Base-by-base conservation (phyloP, 768 basidiomycete species). In the Suillus weaverae region DNA sequence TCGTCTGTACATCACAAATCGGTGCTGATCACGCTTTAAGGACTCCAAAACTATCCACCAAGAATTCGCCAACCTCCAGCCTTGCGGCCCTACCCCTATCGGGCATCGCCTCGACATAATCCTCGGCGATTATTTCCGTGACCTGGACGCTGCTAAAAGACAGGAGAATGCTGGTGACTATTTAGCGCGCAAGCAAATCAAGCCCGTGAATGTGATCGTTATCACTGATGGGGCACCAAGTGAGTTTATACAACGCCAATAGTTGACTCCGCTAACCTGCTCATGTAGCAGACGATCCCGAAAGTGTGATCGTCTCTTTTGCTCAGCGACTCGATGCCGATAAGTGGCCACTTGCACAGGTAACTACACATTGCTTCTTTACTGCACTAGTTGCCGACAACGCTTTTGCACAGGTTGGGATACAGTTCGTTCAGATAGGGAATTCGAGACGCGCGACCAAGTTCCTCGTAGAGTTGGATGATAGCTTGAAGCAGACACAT, bases 391-490 rank as follows among this genome's bases (percentile, higher is more conserved):
- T 9, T 13, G 50, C 64, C 66, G 30, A 74, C 18, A 3, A 4
- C 3, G 16, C 33, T 30, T 43, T 71, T 36, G 53, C 65, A 32
- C 71, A 90, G 83, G 78, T 90, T 20, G 87, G 89, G 0, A 83
- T 90, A 33, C 89, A 90, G 67, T 89, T 92, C 60, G 83, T 92
- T 1, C 91, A 92, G 73, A 85, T 92, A 41, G 90, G 90, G 5
- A 72, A 84, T 71, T 68, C 71, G 63, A 41, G 68, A 60, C 53
- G 71, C 65, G 78, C 86, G 53, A 68, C 80, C 3, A 76, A 74
- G 69, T 89, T 72, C 68, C 78, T 86, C 53, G 72, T 79, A 62
- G 76, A 83, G 62, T 78, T 91, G 14, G 91, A 92, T 67, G 83
- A 90, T 68, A 83, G 79, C 13, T 74, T 92, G 41, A 69, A 79